Evolutionary conservation across 176 grass and related monocot species (phyloP), one percentile per base, ranked within the genome.

Genomic region (Chrysopogon serrulatus): DNA sequence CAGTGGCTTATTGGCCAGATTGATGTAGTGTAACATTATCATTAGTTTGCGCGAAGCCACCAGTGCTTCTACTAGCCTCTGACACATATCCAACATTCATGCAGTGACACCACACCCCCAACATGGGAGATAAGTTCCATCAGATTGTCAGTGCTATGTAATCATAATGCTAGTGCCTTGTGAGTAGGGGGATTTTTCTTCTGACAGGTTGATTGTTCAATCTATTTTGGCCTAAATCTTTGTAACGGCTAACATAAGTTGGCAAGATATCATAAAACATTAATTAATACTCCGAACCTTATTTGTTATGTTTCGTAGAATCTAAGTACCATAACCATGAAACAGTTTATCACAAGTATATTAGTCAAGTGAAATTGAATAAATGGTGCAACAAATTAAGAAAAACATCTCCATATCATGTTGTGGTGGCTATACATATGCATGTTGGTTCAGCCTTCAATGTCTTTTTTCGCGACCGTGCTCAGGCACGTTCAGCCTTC

Each of bases 61-160:
- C 69, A 54, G 70, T 87, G 71, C 65, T 86, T 76, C 37, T 76
- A 82, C 73, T 74, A 44, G 69, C 53, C 16, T 64, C 21, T 64
- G 51, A 41, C 23, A 9, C 80, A 67, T 66, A 82, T 65, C 65
- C 33, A 68, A 60, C 21, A 67, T 75, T 40, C 30, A 74, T 19
- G 69, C 26, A 73, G 48, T 80, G 76, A 31, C 68, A 75, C 56
- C 69, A 74, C 42, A 77, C 43, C 36, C 43, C n/a, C 79, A 66
- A 65, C 65, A 89, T 49, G 40, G 21, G 49, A 68, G 69, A 34
- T 79, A 59, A 79, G 57, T 79, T n/a, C 62, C 54, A 88, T 64
- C 33, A 41, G 45, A 83, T 68, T 79, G 41, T 47, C 61, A 81
- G 24, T 82, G 47, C 53, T 60, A 74, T 74, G 76, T 41, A 80